Percentiles rank a stretch among this genome's conserved stretches.
phyloP scores from a whole-genome alignment of 1,284 basidiomycete species.

The Coniferiporia sulphurascens region DNA sequence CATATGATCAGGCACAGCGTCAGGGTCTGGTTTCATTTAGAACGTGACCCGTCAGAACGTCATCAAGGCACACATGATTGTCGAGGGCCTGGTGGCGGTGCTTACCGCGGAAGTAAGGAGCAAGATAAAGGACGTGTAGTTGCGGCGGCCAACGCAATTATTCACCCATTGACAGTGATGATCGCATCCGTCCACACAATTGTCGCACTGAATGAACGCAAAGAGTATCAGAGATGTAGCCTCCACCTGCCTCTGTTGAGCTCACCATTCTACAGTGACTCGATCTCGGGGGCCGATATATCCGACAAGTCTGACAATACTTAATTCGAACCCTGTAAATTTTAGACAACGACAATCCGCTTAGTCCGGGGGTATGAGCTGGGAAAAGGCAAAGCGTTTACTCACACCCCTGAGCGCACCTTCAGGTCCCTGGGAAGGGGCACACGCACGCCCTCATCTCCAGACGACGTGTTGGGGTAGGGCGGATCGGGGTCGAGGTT shows the following conservation, averaged over 20 bases:
- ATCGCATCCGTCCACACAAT: slow-evolving; percentile 87
- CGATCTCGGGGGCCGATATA: slow-evolving; percentile 84
- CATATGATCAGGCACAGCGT: slow-evolving; percentile 71
- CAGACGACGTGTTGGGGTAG: slow-evolving; percentile 53
- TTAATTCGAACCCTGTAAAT: slow-evolving; percentile 75
- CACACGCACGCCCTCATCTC: slow-evolving; percentile 53
- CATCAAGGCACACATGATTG: slow-evolving; percentile 9
- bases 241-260: slow-evolving; percentile 12
- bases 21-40: slow-evolving; percentile 43
- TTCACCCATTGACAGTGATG: slow-evolving; percentile 96
- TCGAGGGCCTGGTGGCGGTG: background rate
- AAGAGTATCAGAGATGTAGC: slow-evolving; percentile 12
- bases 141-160: slow-evolving; percentile 87
- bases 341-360: background rate
- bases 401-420: slow-evolving; percentile 75
- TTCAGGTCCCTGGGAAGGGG: slow-evolving; percentile 79
- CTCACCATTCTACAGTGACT: slow-evolving; percentile 89
- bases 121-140: slow-evolving; percentile 86
- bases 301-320: slow-evolving; percentile 87
- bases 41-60: background rate
- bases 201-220: slow-evolving; percentile 65
- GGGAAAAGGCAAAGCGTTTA: slow-evolving; percentile 20
- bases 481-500: slow-evolving; percentile 82
- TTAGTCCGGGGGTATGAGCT: slow-evolving; percentile 1
- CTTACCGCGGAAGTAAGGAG: slow-evolving; percentile 67